These are phyloP conservation scores for Agaricus subrufescens DNA, from an alignment of 768 basidiomycete species.

Conservation along the genomic window DNA sequence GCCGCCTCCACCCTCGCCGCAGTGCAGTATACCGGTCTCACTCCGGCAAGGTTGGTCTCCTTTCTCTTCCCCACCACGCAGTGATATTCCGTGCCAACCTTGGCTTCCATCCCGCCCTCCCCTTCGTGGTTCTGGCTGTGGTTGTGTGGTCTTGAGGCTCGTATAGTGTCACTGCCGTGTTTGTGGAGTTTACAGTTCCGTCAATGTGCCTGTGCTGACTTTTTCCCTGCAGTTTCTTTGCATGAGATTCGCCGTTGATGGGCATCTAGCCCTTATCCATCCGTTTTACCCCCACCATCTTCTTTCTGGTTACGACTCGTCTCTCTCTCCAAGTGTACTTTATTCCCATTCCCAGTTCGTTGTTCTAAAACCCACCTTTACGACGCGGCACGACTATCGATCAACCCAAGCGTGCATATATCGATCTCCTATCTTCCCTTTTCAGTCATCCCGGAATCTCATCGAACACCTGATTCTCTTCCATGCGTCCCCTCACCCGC, in stretches of 20 bases:
- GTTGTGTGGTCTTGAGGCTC: not conserved
- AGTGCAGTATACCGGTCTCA: conserved; percentile 23
- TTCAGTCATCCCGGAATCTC: not conserved
- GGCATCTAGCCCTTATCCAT: not conserved
- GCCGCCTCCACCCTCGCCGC: conserved; percentile 28
- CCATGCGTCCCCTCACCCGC: not conserved
- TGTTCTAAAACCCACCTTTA: not conserved
- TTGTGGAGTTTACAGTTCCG: not conserved
- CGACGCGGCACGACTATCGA: not conserved
- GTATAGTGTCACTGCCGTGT: not conserved
- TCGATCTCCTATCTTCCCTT: not conserved
- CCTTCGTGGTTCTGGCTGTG: not conserved
- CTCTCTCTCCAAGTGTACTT: not conserved
- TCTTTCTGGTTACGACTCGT: not conserved
- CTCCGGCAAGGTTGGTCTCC: conserved; percentile 22
- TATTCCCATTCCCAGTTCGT: not conserved
- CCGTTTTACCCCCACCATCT: not conserved
- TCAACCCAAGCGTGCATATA: not conserved
- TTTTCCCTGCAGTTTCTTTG: not conserved
- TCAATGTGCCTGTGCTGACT: not conserved
- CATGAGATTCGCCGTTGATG: not conserved
- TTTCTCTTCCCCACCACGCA: conserved; percentile 5
- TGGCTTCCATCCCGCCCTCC: not conserved
- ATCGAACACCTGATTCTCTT: not conserved
- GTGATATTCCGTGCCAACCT: not conserved